phyloP scores from a whole-genome alignment of 2,329 filamentous ascomycete genomes.

The Leptodontidium sp. region DNA sequence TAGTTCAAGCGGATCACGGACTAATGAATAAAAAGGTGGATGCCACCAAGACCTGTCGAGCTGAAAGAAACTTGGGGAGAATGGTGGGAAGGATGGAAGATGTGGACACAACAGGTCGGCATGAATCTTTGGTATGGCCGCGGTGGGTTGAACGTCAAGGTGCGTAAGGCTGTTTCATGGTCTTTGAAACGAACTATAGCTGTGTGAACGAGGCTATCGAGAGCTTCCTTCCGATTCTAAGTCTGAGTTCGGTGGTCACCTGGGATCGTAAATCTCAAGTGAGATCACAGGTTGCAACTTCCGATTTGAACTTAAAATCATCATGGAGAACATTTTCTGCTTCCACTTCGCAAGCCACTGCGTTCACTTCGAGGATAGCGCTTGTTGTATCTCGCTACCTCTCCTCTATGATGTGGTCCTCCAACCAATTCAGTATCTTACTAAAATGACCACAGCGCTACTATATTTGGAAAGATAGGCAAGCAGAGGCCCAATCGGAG shows the following conservation, averaged over 20 bases:
- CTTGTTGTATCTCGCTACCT: neutral
- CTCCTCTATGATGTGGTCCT: too few relatives aligned
- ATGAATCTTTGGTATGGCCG: slow-evolving; percentile 75
- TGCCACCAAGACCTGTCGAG: slow-evolving; percentile 60
- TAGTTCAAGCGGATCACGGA: neutral
- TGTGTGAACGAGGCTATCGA: slow-evolving; percentile 16
- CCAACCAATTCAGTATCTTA: neutral
- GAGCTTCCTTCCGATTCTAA: neutral
- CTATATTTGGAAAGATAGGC: slow-evolving; percentile 75
- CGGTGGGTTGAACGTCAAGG: slow-evolving; percentile 70
- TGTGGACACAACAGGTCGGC: slow-evolving; percentile 70
- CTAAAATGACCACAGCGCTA: slow-evolving; percentile 58
- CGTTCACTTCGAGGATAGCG: neutral
- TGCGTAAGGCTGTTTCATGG: slow-evolving; percentile 41
- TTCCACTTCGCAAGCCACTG: neutral
- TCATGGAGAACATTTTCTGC: neutral
- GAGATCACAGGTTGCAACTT: neutral
- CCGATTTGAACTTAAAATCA: neutral
- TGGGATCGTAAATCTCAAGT: slow-evolving; percentile 10
- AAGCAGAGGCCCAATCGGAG: slow-evolving; percentile 65
- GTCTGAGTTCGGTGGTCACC: neutral
- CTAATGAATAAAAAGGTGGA: slow-evolving; percentile 55
- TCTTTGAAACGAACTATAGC: slow-evolving; percentile 12
- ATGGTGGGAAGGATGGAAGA: slow-evolving; percentile 69
- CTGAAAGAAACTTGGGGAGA: slow-evolving; percentile 65